Conservation (phyloP, 108 stramenopile genomes). For the Cyclotella kingstonii region DNA sequence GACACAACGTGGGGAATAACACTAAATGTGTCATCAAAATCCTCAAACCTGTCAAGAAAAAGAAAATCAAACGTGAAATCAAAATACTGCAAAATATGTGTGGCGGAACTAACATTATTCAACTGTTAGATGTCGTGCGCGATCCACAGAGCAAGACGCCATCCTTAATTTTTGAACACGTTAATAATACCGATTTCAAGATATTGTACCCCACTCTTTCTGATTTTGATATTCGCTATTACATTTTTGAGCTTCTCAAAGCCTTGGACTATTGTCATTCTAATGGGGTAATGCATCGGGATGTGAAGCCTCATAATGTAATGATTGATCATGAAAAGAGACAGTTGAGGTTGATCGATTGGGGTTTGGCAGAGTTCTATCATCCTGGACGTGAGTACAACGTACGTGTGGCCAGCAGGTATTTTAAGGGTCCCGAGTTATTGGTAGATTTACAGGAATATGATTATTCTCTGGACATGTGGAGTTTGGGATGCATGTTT, state of each 20-base stretch:
- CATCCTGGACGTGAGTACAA: conserved; percentile 99
- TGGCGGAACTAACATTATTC: conserved; percentile 99
- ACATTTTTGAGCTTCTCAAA: conserved; percentile 98
- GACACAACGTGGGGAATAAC: conserved; percentile 92
- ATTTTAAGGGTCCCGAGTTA: conserved; percentile 99
- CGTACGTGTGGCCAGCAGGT: conserved; percentile 98
- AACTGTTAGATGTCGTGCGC: conserved; percentile 97
- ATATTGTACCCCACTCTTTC: conserved; percentile 97
- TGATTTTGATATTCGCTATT: conserved; percentile 99
- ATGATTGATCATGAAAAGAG: conserved; percentile 99
- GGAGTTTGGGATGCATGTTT: conserved; percentile 99
- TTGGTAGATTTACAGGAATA: conserved; percentile 99
- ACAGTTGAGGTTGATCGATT: conserved; percentile 98
- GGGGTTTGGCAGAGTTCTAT: conserved; percentile 99
- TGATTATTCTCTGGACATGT: conserved; percentile 99
- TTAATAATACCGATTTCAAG: conserved; percentile 99
- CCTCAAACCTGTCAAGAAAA: conserved; percentile 99
- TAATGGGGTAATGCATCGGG: conserved; percentile 99
- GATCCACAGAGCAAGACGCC: conserved; percentile 99
- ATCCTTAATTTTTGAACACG: conserved; percentile 97
- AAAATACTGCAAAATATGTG: conserved; percentile 99
- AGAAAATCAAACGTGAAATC: conserved; percentile 99
- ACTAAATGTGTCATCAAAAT: conserved; percentile 99
- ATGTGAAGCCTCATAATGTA: conserved; percentile 99
- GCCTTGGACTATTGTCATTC: conserved; percentile 99